phyloP scores from a whole-genome alignment of 331 rosid species.

The Quercus lobata region DNA sequence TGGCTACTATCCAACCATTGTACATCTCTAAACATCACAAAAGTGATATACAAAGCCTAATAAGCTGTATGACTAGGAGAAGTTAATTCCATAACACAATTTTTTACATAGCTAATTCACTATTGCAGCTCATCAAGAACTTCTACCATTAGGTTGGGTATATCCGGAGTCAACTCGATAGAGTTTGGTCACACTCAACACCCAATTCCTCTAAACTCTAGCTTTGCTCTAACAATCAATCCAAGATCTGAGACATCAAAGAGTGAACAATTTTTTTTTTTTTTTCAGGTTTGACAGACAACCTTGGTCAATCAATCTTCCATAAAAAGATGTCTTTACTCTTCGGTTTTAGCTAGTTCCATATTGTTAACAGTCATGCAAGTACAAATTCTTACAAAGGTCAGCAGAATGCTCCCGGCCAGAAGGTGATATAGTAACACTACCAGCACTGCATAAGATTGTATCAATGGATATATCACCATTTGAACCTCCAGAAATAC shows the following conservation, averaged over 20 bases:
- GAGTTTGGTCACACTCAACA: not conserved
- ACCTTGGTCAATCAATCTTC: not conserved
- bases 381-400: slow-evolving; percentile 11
- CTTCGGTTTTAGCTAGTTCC: not conserved
- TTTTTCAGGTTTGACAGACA: not conserved
- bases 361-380: not conserved
- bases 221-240: slow-evolving; percentile 12
- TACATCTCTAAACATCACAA: not conserved
- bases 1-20: not conserved
- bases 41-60: not conserved
- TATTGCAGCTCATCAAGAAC: not conserved
- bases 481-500: slow-evolving; percentile 57
- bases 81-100: not conserved
- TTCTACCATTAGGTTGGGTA: not conserved
- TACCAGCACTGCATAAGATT: slow-evolving; percentile 64
- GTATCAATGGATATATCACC: slow-evolving; percentile 65
- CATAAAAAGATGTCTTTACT: not conserved
- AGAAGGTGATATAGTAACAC: slow-evolving; percentile 51
- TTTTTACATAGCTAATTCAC: not conserved
- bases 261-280: not conserved
- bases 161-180: not conserved
- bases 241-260: slow-evolving; percentile 14
- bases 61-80: not conserved
- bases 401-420: slow-evolving; percentile 66
- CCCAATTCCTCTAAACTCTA: slow-evolving; percentile 9